Percentiles rank a stretch among this genome's conserved stretches.
Conservation (phyloP, 768 basidiomycete genomes). For the Leccinum disarticulatum region DNA sequence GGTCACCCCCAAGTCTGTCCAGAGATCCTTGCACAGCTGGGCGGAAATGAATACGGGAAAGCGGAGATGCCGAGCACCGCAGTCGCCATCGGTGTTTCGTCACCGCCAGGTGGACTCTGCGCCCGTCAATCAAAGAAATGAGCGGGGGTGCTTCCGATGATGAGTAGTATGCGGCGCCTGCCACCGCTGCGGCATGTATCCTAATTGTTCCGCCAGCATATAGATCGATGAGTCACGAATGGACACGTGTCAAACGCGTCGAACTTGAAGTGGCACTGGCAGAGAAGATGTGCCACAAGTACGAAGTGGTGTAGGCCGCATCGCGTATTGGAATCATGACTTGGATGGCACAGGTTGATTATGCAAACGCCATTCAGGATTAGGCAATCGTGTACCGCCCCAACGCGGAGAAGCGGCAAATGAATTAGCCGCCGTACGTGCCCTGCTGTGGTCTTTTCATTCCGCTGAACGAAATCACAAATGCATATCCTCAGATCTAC, state of each 20-base stretch:
- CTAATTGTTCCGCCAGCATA: background rate
- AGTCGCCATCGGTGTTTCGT: background rate
- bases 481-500: background rate
- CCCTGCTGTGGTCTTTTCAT: background rate
- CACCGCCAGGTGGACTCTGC: background rate
- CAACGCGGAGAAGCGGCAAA: background rate
- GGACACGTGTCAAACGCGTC: background rate
- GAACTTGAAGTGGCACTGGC: background rate
- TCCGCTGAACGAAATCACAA: background rate
- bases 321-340: background rate
- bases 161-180: background rate
- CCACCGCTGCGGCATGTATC: background rate
- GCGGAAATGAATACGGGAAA: background rate
- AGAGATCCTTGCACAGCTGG: background rate
- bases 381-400: background rate
- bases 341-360: background rate
- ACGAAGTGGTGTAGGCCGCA: background rate
- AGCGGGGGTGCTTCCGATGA: background rate
- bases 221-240: background rate
- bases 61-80: conserved; percentile 9
- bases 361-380: background rate
- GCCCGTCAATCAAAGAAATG: background rate
- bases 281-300: background rate
- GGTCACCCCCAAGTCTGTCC: background rate
- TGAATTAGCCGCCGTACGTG: background rate